A percentile compares a stretch with the other conserved stretches of the same genome.
These are phyloP conservation scores for Magnaporthales sp. DNA, from an alignment of 2,329 filamentous ascomycete species.

Conservation along the genomic window DNA sequence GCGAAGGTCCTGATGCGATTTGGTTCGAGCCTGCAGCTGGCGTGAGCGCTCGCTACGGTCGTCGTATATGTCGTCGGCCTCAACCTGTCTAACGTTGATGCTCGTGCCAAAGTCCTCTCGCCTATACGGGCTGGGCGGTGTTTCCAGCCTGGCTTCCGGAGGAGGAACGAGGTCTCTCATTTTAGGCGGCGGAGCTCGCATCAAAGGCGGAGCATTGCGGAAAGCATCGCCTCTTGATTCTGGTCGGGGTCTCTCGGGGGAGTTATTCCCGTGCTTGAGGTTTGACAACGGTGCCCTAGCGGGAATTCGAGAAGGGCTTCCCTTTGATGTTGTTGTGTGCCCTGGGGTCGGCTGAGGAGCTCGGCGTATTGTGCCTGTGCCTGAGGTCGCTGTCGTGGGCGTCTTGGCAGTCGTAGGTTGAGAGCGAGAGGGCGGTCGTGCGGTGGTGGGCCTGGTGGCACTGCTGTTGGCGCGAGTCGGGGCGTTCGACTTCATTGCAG, in stretches of 20 bases:
- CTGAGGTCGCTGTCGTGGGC: constrained; percentile 31
- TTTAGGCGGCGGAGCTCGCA: constrained; percentile 72
- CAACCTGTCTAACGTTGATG: constrained; percentile 46
- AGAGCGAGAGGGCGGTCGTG: not conserved
- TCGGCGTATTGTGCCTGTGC: constrained; percentile 10
- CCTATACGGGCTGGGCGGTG: constrained; percentile 39
- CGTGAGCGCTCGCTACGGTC: constrained; percentile 32
- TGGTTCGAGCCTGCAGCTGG: not conserved
- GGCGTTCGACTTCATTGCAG: constrained; percentile 22
- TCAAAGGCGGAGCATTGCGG: constrained; percentile 43
- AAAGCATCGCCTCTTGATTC: constrained; percentile 38
- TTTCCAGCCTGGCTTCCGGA: constrained; percentile 35
- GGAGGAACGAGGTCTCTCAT: constrained; percentile 69
- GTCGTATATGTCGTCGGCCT: constrained; percentile 81
- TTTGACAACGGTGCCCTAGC: constrained; percentile 61
- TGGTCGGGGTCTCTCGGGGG: constrained; percentile 59
- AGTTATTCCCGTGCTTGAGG: constrained; percentile 66
- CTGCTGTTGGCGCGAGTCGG: constrained; percentile 12
- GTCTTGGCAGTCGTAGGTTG: constrained; percentile 39
- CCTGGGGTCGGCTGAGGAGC: constrained; percentile 16
- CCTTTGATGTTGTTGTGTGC: constrained; percentile 20
- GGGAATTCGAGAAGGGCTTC: constrained; percentile 61
- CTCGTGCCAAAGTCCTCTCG: constrained; percentile 39
- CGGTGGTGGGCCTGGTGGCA: constrained; percentile 1
- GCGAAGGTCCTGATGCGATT: constrained; percentile 11